Conservation (phyloP, 2,329 filamentous ascomycete genomes). For the Colletotrichum karsti region DNA sequence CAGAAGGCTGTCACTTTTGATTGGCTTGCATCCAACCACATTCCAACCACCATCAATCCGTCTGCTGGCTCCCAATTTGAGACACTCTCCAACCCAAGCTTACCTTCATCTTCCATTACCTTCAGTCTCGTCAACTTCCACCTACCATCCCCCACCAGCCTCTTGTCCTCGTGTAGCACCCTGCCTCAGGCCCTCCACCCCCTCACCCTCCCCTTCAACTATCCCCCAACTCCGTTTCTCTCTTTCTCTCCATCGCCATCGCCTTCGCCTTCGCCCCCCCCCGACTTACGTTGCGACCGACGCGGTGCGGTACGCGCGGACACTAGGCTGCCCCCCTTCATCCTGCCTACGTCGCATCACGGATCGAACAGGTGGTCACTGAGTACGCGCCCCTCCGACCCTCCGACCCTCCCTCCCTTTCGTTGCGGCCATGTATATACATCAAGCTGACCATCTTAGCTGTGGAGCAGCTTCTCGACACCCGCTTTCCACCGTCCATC, state of each 20-base stretch:
- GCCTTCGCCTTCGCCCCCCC: not conserved
- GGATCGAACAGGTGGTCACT: slow-evolving; percentile 21
- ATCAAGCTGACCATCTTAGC: slow-evolving; percentile 11
- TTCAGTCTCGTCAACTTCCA: not conserved
- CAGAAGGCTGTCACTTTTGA: not conserved
- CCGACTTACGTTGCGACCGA: slow-evolving; percentile 11
- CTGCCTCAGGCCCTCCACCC: slow-evolving; percentile 2
- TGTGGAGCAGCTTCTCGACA: not conserved
- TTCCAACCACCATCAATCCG: slow-evolving; percentile 9
- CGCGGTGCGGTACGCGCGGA: slow-evolving; percentile 29
- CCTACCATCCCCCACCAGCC: not conserved
- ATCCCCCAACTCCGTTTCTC: not conserved
- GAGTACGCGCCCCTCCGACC: not conserved
- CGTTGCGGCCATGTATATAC: slow-evolving; percentile 6
- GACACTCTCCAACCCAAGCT: slow-evolving; percentile 26
- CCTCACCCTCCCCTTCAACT: not conserved
- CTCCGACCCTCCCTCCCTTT: too few relatives aligned
- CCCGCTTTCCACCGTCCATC: not conserved
- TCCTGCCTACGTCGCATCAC: not conserved
- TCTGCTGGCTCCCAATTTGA: slow-evolving; percentile 11
- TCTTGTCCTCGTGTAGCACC: slow-evolving; percentile 11
- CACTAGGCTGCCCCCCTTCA: slow-evolving; percentile 4
- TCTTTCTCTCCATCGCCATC: not conserved
- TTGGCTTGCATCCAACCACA: not conserved
- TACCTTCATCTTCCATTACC: not conserved